These are phyloP conservation scores for Penicillium sumatraense DNA, from an alignment of 2,329 filamentous ascomycete species.

Conservation along the genomic window DNA sequence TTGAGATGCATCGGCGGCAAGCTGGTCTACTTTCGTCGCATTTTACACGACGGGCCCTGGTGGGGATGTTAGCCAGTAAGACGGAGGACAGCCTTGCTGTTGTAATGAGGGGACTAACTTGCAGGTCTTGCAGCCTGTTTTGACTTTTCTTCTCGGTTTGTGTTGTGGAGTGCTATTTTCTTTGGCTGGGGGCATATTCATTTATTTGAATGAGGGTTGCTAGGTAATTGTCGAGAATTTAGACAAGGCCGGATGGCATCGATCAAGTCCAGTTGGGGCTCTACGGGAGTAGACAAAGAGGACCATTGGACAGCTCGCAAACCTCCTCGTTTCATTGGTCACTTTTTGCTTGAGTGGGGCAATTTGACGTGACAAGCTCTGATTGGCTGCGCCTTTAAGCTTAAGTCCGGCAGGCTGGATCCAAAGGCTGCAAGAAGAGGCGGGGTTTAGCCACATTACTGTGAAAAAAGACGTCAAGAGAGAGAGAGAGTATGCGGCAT, in stretches of 20 bases:
- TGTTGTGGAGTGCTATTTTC: constrained; percentile 41
- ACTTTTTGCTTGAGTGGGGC: rapidly evolving
- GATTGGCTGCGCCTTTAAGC: constrained; percentile 1
- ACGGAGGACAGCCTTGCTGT: not conserved
- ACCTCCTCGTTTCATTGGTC: constrained; percentile 7
- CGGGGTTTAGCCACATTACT: too few relatives aligned
- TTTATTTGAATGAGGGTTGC: not conserved
- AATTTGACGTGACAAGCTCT: not conserved
- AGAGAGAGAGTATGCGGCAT: too few relatives aligned
- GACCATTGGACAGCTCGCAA: constrained; percentile 15
- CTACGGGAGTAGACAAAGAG: not conserved
- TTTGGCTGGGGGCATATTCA: not conserved
- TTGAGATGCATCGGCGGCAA: constrained; percentile 41
- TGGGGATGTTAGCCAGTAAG: not conserved
- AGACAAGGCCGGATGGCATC: too few relatives aligned
- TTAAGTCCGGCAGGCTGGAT: not conserved
- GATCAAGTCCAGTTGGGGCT: too few relatives aligned
- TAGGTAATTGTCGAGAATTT: too few relatives aligned
- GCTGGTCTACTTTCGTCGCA: constrained; percentile 45
- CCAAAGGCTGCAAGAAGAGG: not conserved
- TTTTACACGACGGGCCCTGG: constrained; percentile 36
- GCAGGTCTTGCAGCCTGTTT: constrained; percentile 38
- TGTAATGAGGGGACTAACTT: constrained; percentile 26
- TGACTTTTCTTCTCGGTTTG: constrained; percentile 17
- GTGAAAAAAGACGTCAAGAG: too few relatives aligned